Evolutionary conservation across 495 filamentous ascomycete species (phyloP).

Genomic region (Venustampulla echinocandica): DNA sequence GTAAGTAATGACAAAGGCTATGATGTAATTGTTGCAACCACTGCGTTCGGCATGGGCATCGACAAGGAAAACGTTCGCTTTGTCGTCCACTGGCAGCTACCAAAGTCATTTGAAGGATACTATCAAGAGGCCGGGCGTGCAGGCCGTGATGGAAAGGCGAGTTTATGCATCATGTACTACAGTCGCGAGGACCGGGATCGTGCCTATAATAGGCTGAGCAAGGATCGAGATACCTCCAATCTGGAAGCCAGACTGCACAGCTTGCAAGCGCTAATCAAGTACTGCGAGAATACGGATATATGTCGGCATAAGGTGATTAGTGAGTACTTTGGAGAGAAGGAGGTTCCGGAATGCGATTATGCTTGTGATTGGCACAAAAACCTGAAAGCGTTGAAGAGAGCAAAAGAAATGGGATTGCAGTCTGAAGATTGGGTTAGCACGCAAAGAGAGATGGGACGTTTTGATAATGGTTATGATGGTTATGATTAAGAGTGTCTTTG

Average conservation of each 20-base stretch:
- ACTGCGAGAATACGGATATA: constrained; percentile 64
- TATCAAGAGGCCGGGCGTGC: constrained; percentile 94
- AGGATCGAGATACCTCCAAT: constrained; percentile 31
- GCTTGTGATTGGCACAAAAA: constrained; percentile 93
- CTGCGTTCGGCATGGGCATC: constrained; percentile 96
- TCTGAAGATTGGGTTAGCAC: constrained; percentile 69
- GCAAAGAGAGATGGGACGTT: constrained; percentile 52
- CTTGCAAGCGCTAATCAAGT: constrained; percentile 54
- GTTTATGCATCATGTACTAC: constrained; percentile 82
- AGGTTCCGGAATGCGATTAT: constrained; percentile 58
- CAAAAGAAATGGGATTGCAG: constrained; percentile 53
- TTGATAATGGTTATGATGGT: constrained; percentile 37
- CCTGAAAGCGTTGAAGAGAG: constrained; percentile 45
- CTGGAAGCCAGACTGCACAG: constrained; percentile 35
- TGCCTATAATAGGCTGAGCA: constrained; percentile 45
- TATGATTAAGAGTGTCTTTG: constrained; percentile 20
- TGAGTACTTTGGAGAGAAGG: constrained; percentile 69
- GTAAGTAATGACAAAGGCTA: constrained; percentile 64
- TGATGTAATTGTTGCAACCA: constrained; percentile 89
- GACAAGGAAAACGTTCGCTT: constrained; percentile 91
- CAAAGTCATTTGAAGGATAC: constrained; percentile 88
- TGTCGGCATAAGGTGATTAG: constrained; percentile 75
- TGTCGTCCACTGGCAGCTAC: constrained; percentile 86
- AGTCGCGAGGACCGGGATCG: constrained; percentile 74
- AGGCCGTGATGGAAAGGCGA: constrained; percentile 80